Base-by-base conservation (phyloP, 2,329 filamentous ascomycete genomes). In the Ophiostoma sp. region DNA sequence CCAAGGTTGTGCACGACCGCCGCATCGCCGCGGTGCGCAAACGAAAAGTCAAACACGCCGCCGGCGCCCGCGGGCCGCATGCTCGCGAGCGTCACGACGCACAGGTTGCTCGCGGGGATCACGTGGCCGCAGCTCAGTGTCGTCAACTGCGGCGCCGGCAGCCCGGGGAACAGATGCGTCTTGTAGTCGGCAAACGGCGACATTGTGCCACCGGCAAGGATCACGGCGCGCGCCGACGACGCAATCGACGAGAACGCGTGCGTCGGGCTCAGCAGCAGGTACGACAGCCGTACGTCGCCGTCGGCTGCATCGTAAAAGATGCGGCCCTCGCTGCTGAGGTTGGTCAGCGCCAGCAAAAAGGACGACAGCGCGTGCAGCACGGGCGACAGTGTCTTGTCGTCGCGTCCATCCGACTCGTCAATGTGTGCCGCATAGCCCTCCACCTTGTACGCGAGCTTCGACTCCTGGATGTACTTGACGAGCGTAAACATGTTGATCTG, bases 131-230 rank as follows among this genome's bases (percentile, higher is more conserved):
- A 99, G 72, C 93, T 97, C 42, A 97, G 85, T 0, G 91, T 97
- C 9, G 84, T 88, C 62, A 98, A 84, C 68, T 86, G 86, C 0
- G 81, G 78, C 0, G 82, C 73, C 0, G 85, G 76, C 0, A 97
- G 77, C 65, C 91, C 89, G 0, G 94, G 91, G 71, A 99, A 95
- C 0, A 99, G 82, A 74, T 97, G 91, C 4, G 89, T 84, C 47
- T 85, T 88, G 78, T 97, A 99, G 78, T 98, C 95, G 38, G 89
- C 86, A 81, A 98, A 96, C 0, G 95, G 95, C 2, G 95, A 96
- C 95, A 99, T 98, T 40, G 95, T 99, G 36, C 95, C 95, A 69
- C 95, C 95, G 0, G 93, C 95, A 3, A 99, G 81, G 58, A 99
- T 89, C 3, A 99, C 90, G 1, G 94, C 91, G 69, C 93, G 85